A percentile compares a stretch with the other conserved stretches of the same genome.
These are phyloP conservation scores for Sporothrix sp. DNA, from an alignment of 2,329 filamentous ascomycete species.

Conservation along the genomic window DNA sequence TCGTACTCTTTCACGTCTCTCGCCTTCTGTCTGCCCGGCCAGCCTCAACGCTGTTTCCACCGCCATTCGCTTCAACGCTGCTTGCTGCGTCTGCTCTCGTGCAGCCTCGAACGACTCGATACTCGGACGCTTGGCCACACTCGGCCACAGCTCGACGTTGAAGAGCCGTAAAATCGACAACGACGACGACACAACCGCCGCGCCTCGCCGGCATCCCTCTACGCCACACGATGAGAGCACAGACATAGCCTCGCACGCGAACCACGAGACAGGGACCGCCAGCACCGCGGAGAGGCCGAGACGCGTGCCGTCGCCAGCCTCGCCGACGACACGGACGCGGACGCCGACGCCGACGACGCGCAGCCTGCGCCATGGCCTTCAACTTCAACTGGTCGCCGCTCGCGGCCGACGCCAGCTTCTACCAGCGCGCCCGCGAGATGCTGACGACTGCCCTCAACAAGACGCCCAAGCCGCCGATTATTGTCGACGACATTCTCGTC, in stretches of 20 bases:
- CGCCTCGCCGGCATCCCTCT: neutral
- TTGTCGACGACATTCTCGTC: conserved; percentile 97
- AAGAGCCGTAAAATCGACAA: neutral
- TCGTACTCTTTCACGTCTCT: neutral
- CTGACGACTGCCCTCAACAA: conserved; percentile 95
- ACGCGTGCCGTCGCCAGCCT: too few species aligned
- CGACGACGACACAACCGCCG: neutral
- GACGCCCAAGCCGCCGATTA: conserved; percentile 93
- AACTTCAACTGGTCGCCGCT: conserved; percentile 99
- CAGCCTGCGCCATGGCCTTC: conserved; percentile 96
- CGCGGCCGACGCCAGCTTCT: conserved; percentile 87
- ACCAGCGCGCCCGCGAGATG: conserved; percentile 83
- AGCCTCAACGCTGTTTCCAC: conserved; percentile 11
- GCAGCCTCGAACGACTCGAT: neutral
- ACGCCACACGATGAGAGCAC: conserved; percentile 10
- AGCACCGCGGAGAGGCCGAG: conserved; percentile 5
- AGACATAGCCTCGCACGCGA: neutral
- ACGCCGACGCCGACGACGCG: too few species aligned
- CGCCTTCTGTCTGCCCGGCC: neutral
- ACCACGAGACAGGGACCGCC: neutral
- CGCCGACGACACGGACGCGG: neutral
- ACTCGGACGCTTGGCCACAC: neutral
- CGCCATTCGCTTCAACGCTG: conserved; percentile 3
- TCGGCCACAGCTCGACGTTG: neutral
- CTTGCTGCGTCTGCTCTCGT: too few species aligned